Evolutionary conservation across 2,329 filamentous ascomycete genomes (phyloP).

Genomic region (Cephalotrichum gorgonifer): DNA sequence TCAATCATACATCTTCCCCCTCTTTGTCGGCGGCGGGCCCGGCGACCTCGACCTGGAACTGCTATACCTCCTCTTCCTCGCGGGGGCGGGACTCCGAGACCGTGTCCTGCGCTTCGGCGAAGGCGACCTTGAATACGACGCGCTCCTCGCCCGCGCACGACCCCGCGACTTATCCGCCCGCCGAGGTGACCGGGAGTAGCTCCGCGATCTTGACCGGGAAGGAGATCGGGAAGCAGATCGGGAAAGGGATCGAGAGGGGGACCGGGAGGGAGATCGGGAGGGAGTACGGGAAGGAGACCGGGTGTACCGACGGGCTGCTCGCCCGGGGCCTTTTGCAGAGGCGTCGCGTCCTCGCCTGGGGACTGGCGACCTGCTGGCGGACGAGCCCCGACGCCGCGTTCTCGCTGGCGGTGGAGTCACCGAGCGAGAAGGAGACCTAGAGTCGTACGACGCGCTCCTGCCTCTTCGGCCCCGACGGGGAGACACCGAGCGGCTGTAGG

Average conservation of each 20-base stretch:
- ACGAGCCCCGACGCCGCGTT: conserved; percentile 11
- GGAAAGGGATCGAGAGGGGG: conserved; percentile 17
- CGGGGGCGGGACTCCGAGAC: conserved; percentile 3
- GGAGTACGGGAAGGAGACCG: conserved; percentile 20
- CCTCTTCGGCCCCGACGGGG: conserved; percentile 5
- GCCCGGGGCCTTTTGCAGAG: conserved; percentile 11
- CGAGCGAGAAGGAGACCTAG: conserved; percentile 2
- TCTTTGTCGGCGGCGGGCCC: conserved; percentile 8
- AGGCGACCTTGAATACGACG: conserved; percentile 8
- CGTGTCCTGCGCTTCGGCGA: neutral
- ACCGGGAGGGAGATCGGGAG: neutral
- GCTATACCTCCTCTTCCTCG: conserved; percentile 8
- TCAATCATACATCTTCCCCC: conserved; percentile 7
- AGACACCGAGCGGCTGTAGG: conserved; percentile 22
- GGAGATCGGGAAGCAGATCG: conserved; percentile 22
- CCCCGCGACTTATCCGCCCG: neutral
- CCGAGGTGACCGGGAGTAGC: neutral
- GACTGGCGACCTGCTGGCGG: conserved; percentile 10
- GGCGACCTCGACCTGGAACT: conserved; percentile 5
- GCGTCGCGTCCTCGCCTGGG: conserved; percentile 13
- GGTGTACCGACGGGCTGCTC: conserved; percentile 16
- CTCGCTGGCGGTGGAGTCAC: conserved; percentile 7
- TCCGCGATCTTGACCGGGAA: conserved; percentile 14
- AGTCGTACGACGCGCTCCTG: conserved; percentile 6
- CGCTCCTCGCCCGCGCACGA: conserved; percentile 6